These are phyloP conservation scores for Hsuehochloa calcarea DNA, from an alignment of 176 grass and related monocot genomes.

Conservation along the genomic window DNA sequence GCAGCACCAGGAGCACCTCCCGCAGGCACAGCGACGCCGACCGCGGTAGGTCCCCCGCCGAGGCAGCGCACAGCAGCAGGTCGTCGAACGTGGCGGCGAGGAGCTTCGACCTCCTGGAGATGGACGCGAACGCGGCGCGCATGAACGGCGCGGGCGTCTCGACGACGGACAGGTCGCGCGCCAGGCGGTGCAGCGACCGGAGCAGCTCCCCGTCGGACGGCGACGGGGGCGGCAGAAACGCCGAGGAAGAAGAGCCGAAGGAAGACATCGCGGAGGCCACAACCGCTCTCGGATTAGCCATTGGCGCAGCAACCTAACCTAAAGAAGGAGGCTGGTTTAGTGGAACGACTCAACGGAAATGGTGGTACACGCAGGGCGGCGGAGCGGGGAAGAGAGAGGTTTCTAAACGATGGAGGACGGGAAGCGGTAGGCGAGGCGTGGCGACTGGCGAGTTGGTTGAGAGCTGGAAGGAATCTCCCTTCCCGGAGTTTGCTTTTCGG, in stretches of 20 bases:
- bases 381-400: background rate
- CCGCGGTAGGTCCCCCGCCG: slow-evolving; percentile 37
- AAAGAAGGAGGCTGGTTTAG: background rate
- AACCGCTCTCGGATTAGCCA: slow-evolving; percentile 23
- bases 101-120: slow-evolving; percentile 57
- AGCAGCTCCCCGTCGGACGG: slow-evolving; percentile 70
- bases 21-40: slow-evolving; percentile 75
- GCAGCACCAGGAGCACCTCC: slow-evolving; percentile 82
- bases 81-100: slow-evolving; percentile 75
- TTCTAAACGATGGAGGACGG: slow-evolving; percentile 28
- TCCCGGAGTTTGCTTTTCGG: background rate
- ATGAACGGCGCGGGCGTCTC: slow-evolving; percentile 44
- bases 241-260: slow-evolving; percentile 21
- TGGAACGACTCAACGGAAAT: background rate
- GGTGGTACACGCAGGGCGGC: background rate
- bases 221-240: slow-evolving; percentile 35
- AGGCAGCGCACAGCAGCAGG: slow-evolving; percentile 22
- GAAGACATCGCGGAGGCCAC: slow-evolving; percentile 28
- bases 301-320: background rate
- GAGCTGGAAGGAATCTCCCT: slow-evolving; percentile 44
- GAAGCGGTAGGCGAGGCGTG: slow-evolving; percentile 30
- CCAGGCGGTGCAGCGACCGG: slow-evolving; percentile 59
- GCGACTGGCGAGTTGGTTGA: slow-evolving; percentile 37
- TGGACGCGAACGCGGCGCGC: slow-evolving; percentile 47
- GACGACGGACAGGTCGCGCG: slow-evolving; percentile 48